A percentile compares a stretch with the other conserved stretches of the same genome.
Evolutionary conservation across 495 filamentous ascomycete genomes (phyloP).

Genomic region (Penicillium antarcticum): DNA sequence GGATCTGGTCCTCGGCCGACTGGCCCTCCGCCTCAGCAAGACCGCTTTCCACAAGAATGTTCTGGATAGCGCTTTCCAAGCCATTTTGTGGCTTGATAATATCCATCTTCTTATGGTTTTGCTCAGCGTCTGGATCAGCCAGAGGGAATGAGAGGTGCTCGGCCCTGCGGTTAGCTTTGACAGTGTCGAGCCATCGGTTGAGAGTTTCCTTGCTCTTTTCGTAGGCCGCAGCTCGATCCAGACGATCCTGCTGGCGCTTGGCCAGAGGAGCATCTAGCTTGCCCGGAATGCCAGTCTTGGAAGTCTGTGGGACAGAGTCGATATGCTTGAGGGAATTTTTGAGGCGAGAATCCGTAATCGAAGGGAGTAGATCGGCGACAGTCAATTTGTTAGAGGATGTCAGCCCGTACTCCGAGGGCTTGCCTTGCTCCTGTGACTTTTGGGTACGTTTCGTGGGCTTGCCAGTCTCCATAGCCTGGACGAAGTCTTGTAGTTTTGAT

Average conservation of each 20-base stretch:
- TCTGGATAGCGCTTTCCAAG: constrained; percentile 78
- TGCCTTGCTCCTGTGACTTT: constrained; percentile 47
- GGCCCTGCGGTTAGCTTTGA: constrained; percentile 87
- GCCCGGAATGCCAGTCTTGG: constrained; percentile 52
- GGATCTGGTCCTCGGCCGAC: constrained; percentile 60
- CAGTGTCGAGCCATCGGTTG: constrained; percentile 87
- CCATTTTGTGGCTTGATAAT: constrained; percentile 64
- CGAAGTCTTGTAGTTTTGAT: constrained; percentile 63
- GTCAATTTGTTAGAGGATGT: constrained; percentile 68
- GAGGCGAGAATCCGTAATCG: constrained; percentile 69
- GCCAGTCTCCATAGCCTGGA: constrained; percentile 60
- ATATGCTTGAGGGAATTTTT: constrained; percentile 77
- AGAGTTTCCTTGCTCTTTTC: constrained; percentile 89
- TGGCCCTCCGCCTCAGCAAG: constrained; percentile 58
- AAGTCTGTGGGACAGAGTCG: constrained; percentile 41
- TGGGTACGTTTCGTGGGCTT: constrained; percentile 26
- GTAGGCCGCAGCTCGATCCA: constrained; percentile 83
- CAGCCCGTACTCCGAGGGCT: constrained; percentile 56
- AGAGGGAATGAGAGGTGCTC: constrained; percentile 93
- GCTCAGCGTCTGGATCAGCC: constrained; percentile 60
- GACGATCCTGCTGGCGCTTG: constrained; percentile 82
- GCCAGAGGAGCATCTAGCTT: constrained; percentile 83
- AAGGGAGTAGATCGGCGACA: constrained; percentile 71
- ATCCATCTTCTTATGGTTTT: constrained; percentile 40
- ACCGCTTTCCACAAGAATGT: constrained; percentile 85